phyloP scores from a whole-genome alignment of 805 yeast species.

The Metschnikowia corniflorae region DNA sequence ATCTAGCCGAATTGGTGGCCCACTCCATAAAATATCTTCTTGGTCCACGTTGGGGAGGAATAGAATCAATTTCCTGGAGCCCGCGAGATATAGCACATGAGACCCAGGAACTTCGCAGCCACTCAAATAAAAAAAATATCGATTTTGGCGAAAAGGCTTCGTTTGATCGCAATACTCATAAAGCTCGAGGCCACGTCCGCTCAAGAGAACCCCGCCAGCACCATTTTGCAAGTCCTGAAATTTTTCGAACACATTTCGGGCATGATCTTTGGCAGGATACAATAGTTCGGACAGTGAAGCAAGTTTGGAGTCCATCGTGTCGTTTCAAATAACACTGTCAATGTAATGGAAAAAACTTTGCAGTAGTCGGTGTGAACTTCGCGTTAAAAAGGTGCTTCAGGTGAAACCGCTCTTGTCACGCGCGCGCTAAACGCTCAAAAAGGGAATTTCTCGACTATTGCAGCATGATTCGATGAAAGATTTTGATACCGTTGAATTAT shows the following conservation, averaged over 20 bases:
- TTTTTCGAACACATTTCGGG: neutral
- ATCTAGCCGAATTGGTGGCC: conserved; percentile 67
- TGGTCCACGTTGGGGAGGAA: conserved; percentile 80
- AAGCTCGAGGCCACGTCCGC: conserved; percentile 56
- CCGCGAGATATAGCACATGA: conserved; percentile 56
- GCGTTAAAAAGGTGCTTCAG: too few species aligned
- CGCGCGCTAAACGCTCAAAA: too few species aligned
- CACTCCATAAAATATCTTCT: conserved; percentile 97
- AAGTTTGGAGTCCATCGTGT: too few species aligned
- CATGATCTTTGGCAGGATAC: neutral
- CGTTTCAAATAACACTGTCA: too few species aligned
- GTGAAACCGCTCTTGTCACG: too few species aligned
- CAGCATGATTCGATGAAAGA: too few species aligned
- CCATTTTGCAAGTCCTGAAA: neutral
- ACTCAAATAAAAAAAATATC: conserved; percentile 83
- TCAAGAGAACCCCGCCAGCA: conserved; percentile 48
- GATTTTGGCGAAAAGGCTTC: conserved; percentile 78
- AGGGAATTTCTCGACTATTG: too few species aligned
- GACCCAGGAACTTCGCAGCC: conserved; percentile 83
- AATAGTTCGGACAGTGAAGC: neutral
- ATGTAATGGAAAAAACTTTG: too few species aligned
- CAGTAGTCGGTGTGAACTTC: too few species aligned
- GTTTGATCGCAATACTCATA: conserved; percentile 78
- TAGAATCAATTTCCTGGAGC: conserved; percentile 55
- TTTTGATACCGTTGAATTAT: too few species aligned